A percentile compares a stretch with the other conserved stretches of the same genome.
Conservation (phyloP, 805 yeast species). For the Cyberlindnera xylosilytica region DNA sequence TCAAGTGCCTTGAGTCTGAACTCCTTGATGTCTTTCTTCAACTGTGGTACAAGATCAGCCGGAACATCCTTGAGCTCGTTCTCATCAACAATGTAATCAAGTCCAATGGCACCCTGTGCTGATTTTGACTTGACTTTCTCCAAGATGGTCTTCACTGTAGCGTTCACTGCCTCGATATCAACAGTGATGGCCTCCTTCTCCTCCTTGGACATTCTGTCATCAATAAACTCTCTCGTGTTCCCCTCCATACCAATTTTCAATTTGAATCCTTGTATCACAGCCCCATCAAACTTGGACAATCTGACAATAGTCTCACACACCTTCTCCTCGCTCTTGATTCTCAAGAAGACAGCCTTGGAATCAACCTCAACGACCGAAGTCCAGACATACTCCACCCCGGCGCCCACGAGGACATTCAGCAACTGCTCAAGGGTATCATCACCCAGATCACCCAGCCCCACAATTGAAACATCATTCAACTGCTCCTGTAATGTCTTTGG, state of each 20-base stretch:
- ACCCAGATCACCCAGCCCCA: slow-evolving; percentile 34
- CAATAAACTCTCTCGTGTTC: slow-evolving; percentile 12
- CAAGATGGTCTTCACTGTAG: slow-evolving; percentile 1
- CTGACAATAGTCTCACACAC: slow-evolving; percentile 1
- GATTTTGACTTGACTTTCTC: slow-evolving; percentile 6
- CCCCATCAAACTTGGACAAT: slow-evolving; percentile 1
- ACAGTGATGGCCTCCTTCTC: not conserved
- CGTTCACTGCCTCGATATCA: slow-evolving; percentile 1
- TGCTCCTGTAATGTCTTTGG: slow-evolving; percentile 29
- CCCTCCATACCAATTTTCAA: slow-evolving; percentile 7
- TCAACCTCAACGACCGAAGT: slow-evolving; percentile 35
- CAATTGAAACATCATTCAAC: slow-evolving; percentile 35
- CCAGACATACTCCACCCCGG: slow-evolving; percentile 31
- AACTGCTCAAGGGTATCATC: slow-evolving; percentile 33
- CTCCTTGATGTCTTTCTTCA: slow-evolving; percentile 49
- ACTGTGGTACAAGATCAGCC: slow-evolving; percentile 45
- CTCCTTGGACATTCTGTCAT: slow-evolving; percentile 11
- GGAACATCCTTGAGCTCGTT: slow-evolving; percentile 58
- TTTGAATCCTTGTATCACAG: slow-evolving; percentile 2
- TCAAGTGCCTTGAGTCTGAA: slow-evolving; percentile 54
- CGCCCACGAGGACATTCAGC: slow-evolving; percentile 22
- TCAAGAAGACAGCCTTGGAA: slow-evolving; percentile 32
- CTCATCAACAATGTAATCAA: slow-evolving; percentile 51
- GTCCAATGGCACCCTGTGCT: slow-evolving; percentile 1
- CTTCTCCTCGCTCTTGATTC: slow-evolving; percentile 19